Percentiles rank a stretch among this genome's conserved stretches.
These are phyloP conservation scores for Monilinia laxa DNA, from an alignment of 2,329 filamentous ascomycete genomes.

Conservation along the genomic window DNA sequence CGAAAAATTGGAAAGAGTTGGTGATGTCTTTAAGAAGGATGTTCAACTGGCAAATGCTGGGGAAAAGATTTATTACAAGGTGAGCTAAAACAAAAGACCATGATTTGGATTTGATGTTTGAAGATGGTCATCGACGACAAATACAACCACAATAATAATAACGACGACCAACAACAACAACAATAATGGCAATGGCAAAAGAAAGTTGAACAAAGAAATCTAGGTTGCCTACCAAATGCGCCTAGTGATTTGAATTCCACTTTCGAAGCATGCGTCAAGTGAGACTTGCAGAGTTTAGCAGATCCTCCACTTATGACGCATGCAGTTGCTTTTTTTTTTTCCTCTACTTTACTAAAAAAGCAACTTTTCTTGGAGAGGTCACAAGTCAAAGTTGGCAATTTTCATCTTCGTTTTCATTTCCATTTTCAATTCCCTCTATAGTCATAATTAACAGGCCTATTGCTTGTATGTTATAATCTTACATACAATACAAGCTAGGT, in stretches of 20 bases:
- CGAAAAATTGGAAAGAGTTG: constrained; percentile 75
- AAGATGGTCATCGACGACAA: neutral
- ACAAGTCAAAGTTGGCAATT: constrained; percentile 19
- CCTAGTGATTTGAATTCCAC: constrained; percentile 20
- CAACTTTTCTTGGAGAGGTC: constrained; percentile 1
- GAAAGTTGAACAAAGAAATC: neutral
- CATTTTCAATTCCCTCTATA: constrained; percentile 6
- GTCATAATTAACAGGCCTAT: constrained; percentile 11
- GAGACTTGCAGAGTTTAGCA: constrained; percentile 16
- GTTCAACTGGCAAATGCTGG: constrained; percentile 66
- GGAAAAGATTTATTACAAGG: constrained; percentile 92
- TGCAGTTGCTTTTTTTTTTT: neutral
- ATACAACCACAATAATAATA: too few species aligned
- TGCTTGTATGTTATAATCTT: constrained; percentile 4
- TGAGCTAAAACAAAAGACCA: constrained; percentile 47
- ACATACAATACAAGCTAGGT: constrained; percentile 13
- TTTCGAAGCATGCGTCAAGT: constrained; percentile 17
- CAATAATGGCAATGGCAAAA: neutral
- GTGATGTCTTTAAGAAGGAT: constrained; percentile 73
- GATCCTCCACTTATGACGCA: constrained; percentile 24
- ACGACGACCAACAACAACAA: too few species aligned
- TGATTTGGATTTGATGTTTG: neutral
- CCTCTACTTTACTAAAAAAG: neutral
- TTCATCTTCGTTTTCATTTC: too few species aligned
- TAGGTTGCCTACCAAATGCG: neutral